Conservation (phyloP, 2,329 filamentous ascomycete genomes). For the Nothophaeocryptopus gaeumannii region DNA sequence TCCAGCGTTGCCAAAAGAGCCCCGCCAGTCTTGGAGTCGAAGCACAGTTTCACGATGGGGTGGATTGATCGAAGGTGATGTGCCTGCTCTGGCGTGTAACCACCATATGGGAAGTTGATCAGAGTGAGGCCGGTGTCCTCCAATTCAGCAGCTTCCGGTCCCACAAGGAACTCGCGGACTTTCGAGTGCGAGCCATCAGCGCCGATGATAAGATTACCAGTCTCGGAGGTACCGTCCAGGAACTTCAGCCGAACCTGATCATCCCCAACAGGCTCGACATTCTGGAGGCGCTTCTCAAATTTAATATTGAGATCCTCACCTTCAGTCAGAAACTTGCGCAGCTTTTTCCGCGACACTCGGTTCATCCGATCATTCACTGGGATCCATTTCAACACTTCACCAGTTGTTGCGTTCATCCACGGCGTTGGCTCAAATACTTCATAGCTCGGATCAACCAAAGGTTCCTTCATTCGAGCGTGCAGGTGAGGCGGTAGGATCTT, state of each 20-base stretch:
- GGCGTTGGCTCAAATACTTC: conserved; percentile 9
- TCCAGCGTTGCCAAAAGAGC: background rate
- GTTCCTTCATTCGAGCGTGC: conserved; percentile 3
- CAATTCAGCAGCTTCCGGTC: background rate
- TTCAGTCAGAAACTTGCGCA: conserved; percentile 8
- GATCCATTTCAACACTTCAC: conserved; percentile 7
- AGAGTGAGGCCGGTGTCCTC: conserved; percentile 8
- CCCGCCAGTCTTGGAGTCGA: background rate
- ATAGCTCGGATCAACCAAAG: conserved; percentile 2
- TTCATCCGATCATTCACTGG: background rate
- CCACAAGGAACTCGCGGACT: conserved; percentile 17
- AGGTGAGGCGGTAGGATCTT: conserved; percentile 4
- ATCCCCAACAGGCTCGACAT: conserved; percentile 3
- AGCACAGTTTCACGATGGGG: conserved; percentile 3
- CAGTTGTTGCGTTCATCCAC: conserved; percentile 8
- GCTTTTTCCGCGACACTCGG: conserved; percentile 7
- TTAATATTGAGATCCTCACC: conserved; percentile 12
- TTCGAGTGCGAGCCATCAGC: conserved; percentile 19
- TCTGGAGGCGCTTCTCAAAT: conserved; percentile 14
- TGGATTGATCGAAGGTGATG: conserved; percentile 4
- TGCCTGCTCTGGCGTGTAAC: conserved; percentile 9
- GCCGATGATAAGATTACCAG: conserved; percentile 15
- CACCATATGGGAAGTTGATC: conserved; percentile 5
- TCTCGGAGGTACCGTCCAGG: conserved; percentile 8
- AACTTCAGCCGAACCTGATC: conserved; percentile 6